phyloP scores from a whole-genome alignment of 345 rosid species.

The Murraya paniculata region DNA sequence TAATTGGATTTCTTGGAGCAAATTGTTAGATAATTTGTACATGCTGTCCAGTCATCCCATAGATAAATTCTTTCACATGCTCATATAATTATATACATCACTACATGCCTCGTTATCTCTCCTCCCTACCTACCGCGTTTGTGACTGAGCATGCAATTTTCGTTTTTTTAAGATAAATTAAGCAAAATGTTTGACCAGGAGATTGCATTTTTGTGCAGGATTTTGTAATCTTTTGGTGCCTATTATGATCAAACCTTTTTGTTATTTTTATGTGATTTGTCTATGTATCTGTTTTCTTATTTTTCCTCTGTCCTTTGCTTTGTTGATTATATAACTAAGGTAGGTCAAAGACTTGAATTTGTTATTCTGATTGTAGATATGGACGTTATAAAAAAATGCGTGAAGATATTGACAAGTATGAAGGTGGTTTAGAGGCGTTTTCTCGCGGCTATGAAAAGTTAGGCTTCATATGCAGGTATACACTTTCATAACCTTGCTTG shows the following conservation, averaged over 20 bases:
- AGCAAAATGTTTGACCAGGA: not conserved
- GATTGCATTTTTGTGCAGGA: not conserved
- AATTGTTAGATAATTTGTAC: not conserved
- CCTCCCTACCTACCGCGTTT: not conserved
- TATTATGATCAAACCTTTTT: not conserved
- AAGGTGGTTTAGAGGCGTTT: conserved; percentile 89
- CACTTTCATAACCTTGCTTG: not conserved
- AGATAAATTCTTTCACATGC: not conserved
- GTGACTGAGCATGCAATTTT: not conserved
- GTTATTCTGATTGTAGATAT: conserved; percentile 43
- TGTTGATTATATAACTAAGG: conserved; percentile 11
- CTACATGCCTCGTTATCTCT: too few species aligned
- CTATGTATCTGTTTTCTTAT: not conserved
- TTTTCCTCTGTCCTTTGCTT: not conserved
- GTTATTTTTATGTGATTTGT: not conserved
- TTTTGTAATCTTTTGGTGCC: not conserved
- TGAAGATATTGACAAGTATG: conserved; percentile 66
- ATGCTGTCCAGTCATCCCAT: not conserved
- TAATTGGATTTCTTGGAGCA: not conserved
- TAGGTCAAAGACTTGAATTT: not conserved
- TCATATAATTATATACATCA: not conserved
- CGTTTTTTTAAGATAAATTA: not conserved
- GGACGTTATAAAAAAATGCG: conserved; percentile 63
- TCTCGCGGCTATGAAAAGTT: conserved; percentile 92
- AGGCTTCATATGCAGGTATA: conserved; percentile 82